Conservation (phyloP, 2,329 filamentous ascomycete genomes). For the Podosphaera leucotricha region DNA sequence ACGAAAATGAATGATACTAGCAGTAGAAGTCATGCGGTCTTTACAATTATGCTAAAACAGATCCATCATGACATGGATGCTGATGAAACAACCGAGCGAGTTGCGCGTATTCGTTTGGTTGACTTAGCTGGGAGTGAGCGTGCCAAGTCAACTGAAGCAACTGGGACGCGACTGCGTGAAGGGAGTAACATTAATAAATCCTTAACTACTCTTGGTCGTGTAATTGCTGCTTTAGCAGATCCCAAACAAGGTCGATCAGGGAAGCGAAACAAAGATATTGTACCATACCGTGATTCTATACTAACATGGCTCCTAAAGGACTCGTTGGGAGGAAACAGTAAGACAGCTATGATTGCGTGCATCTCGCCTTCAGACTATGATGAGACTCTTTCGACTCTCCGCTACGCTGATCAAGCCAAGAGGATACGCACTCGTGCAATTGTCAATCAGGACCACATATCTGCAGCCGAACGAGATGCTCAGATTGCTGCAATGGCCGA, state of each 20-base stretch:
- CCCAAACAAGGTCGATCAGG: slow-evolving; percentile 34
- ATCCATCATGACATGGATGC: slow-evolving; percentile 93
- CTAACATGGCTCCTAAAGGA: slow-evolving; percentile 79
- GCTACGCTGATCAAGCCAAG: slow-evolving; percentile 95
- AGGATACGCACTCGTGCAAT: slow-evolving; percentile 83
- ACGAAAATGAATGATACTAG: slow-evolving; percentile 99
- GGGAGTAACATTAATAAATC: slow-evolving; percentile 99
- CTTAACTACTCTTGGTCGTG: slow-evolving; percentile 77
- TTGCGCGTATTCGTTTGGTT: slow-evolving; percentile 79
- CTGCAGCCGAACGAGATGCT: slow-evolving; percentile 76
- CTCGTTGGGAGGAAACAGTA: slow-evolving; percentile 84
- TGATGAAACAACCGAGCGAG: slow-evolving; percentile 92
- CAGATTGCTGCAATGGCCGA: slow-evolving; percentile 90
- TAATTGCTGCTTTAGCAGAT: slow-evolving; percentile 71
- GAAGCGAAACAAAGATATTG: slow-evolving; percentile 44
- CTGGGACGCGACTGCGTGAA: slow-evolving; percentile 70
- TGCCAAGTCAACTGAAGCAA: slow-evolving; percentile 87
- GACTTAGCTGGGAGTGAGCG: slow-evolving; percentile 88
- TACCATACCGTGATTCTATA: slow-evolving; percentile 83
- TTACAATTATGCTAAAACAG: slow-evolving; percentile 93
- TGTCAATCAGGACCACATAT: slow-evolving; percentile 88
- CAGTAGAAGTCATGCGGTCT: slow-evolving; percentile 87
- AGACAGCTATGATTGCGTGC: slow-evolving; percentile 98
- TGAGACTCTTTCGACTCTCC: slow-evolving; percentile 82
- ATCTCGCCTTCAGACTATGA: slow-evolving; percentile 92